These are phyloP conservation scores for Raphanus sativus DNA, from an alignment of 345 rosid genomes.

Conservation along the genomic window DNA sequence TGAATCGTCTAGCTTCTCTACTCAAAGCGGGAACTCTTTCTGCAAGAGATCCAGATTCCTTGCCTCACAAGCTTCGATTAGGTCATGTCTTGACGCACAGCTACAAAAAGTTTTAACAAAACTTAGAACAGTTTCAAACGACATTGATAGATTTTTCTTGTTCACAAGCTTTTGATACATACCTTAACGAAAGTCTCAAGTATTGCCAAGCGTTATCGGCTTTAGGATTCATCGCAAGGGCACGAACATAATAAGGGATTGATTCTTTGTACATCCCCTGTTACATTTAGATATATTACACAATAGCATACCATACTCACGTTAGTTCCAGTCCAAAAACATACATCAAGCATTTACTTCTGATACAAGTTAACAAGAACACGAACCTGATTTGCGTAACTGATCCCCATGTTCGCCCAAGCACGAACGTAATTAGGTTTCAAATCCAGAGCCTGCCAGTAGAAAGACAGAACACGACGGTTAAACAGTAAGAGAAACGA, in stretches of 20 bases:
- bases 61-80: constrained; percentile 89
- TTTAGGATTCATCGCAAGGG: constrained; percentile 98
- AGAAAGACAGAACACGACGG: background rate
- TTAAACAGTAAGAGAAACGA: background rate
- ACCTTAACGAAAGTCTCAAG: constrained; percentile 94
- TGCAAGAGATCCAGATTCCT: constrained; percentile 86
- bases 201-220: constrained; percentile 99
- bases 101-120: constrained; percentile 42
- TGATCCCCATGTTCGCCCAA: constrained; percentile 99
- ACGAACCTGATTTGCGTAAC: constrained; percentile 96
- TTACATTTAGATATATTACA: constrained; percentile 2
- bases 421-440: constrained; percentile 99
- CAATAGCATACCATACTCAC: background rate
- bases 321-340: background rate
- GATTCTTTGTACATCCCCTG: constrained; percentile 96
- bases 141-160: background rate
- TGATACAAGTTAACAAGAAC: background rate
- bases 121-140: background rate
- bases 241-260: constrained; percentile 87
- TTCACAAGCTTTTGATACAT: constrained; percentile 17
- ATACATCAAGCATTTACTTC: constrained; percentile 4
- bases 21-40: constrained; percentile 83
- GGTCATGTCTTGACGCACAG: constrained; percentile 78
- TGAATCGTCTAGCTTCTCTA: constrained; percentile 11
- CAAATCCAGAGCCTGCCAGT: constrained; percentile 86